Evolutionary conservation across 2,329 filamentous ascomycete genomes (phyloP), one percentile per base, ranked within the genome.

Genomic region (Botrytis elliptica): DNA sequence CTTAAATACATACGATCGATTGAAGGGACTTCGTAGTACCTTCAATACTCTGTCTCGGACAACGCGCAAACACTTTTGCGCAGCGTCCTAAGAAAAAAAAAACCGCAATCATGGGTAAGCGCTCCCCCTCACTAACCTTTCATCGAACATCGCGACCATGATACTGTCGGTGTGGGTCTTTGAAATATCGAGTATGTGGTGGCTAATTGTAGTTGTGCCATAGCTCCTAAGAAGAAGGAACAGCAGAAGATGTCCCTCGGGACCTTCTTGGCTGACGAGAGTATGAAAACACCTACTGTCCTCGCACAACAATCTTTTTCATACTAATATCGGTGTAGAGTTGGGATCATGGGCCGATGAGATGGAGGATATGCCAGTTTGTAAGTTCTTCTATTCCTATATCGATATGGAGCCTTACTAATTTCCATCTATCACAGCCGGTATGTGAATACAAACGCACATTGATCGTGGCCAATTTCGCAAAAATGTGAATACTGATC

Each of bases 281-380:
- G 95, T 98, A 88, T 85, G 52, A 57, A 93, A 55, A 42, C 49
- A 60, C 52, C 62, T 49, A 42, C 40, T 71, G 76, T 79, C 82
- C 75, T 46, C 44, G 74, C 74, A 74, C 66, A 72, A 71, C 85
- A 84, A 77, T 86, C 36, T 63, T 62, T 40, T 85, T 77, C 86
- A 79, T 64, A 77, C 78, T 81, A 75, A 80, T 75, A 44, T 76
- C 77, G 72, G 76, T 70, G 69, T 81, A 92, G 90, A 88, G 81
- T 88, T 91, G 82, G 94, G 95, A 82, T 98, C 96, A 79, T 99
- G 96, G 96, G 96, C 96, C 81, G 97, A 99, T 85, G 96, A 99
- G 83, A 97, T 99, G 86, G 96, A 99, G 85, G 94, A 97, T 76
- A 81, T 80, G 78, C 81, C 81, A 79, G 79, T 81, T 77, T 81